phyloP scores from a whole-genome alignment of 306 rosid genomes.

The Sphenostylis stenocarpa region DNA sequence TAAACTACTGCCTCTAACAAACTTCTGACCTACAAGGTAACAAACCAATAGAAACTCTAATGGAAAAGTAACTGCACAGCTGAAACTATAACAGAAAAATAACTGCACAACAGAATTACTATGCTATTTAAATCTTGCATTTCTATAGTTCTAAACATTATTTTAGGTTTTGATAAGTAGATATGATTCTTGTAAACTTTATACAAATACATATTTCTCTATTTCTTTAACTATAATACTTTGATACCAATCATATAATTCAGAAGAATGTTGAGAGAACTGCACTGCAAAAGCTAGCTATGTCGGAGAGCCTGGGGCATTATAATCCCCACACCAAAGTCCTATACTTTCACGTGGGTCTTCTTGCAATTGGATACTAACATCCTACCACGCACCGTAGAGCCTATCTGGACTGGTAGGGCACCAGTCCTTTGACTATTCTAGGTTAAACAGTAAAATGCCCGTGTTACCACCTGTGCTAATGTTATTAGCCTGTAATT shows the following conservation, averaged over 20 bases:
- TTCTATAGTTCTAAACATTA: neutral
- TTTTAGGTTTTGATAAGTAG: neutral
- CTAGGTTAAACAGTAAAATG: neutral
- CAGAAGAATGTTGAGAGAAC: neutral
- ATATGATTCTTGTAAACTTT: neutral
- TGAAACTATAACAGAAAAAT: neutral
- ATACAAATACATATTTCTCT: neutral
- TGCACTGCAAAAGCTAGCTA: neutral
- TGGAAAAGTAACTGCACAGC: neutral
- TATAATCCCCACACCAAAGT: neutral
- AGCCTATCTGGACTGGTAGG: too few species aligned
- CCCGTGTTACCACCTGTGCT: neutral
- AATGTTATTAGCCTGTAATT: neutral
- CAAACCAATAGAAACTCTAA: neutral
- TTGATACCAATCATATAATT: neutral
- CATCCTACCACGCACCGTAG: neutral
- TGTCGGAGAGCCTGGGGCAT: neutral
- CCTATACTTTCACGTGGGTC: neutral
- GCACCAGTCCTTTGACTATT: neutral
- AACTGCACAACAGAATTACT: neutral
- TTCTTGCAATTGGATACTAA: neutral
- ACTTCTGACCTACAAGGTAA: too few species aligned
- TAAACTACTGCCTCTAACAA: too few species aligned
- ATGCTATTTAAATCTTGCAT: neutral
- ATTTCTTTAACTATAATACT: neutral